These are phyloP conservation scores for Przewalskia tangutica DNA, from an alignment of 257 asterid species.

Conservation along the genomic window DNA sequence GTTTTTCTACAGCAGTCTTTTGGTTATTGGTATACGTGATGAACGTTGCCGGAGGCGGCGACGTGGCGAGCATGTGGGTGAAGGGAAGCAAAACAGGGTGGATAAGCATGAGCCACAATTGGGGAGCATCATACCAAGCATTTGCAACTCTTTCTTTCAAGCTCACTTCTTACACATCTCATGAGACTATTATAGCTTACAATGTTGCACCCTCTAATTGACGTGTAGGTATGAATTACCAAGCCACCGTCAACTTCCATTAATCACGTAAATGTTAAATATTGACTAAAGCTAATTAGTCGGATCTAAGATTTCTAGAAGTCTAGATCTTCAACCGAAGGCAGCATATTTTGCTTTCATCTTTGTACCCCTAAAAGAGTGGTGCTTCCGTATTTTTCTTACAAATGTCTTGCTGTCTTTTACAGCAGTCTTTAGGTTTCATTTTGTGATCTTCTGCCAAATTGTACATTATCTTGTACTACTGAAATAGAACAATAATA, in stretches of 20 bases:
- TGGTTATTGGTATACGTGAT: slow-evolving; percentile 75
- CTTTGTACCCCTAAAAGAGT: not conserved
- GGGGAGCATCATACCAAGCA: slow-evolving; percentile 90
- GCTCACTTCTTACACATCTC: slow-evolving; percentile 47
- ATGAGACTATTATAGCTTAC: slow-evolving; percentile 38
- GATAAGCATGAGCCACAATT: slow-evolving; percentile 89
- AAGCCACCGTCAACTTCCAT: slow-evolving; percentile 39
- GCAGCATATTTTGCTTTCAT: not conserved
- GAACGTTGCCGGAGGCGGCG: slow-evolving; percentile 77
- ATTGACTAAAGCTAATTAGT: not conserved
- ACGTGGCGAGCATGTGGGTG: slow-evolving; percentile 50
- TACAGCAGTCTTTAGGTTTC: not conserved
- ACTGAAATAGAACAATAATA: not conserved
- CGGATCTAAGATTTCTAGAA: not conserved
- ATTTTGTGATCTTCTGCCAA: not conserved
- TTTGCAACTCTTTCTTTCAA: slow-evolving; percentile 61
- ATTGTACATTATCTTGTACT: not conserved
- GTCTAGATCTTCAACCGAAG: not conserved
- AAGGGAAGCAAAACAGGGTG: slow-evolving; percentile 67
- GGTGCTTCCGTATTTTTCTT: not conserved
- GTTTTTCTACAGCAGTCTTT: too few relatives aligned
- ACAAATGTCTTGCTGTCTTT: too few relatives aligned
- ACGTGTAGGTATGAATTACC: slow-evolving; percentile 47
- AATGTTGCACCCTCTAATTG: slow-evolving; percentile 66
- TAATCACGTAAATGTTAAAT: not conserved